phyloP scores from a whole-genome alignment of 192 early-diverging fungal genomes.

The Backusella morwellensis region DNA sequence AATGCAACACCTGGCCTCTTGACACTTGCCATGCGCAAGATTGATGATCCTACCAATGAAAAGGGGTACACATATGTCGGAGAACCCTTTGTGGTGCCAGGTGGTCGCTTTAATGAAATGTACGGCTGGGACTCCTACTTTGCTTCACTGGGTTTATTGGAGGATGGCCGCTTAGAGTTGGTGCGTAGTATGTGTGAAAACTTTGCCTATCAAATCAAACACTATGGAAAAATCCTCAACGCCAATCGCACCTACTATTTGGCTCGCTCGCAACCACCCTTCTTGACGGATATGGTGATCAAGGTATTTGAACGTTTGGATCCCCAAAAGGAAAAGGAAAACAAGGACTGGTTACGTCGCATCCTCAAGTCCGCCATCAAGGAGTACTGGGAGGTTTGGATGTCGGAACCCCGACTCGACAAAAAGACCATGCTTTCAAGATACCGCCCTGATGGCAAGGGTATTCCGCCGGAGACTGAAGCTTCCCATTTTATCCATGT shows the following conservation, averaged over 20 bases:
- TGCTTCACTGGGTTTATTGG: slow-evolving; percentile 82
- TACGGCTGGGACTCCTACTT: slow-evolving; percentile 99
- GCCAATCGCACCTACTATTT: slow-evolving; percentile 97
- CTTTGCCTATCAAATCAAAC: slow-evolving; percentile 94
- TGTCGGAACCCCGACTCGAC: slow-evolving; percentile 75
- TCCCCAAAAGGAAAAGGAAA: slow-evolving; percentile 41
- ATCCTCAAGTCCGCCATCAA: slow-evolving; percentile 76
- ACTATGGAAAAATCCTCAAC: slow-evolving; percentile 98
- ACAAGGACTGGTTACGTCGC: slow-evolving; percentile 70
- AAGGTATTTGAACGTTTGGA: slow-evolving; percentile 68
- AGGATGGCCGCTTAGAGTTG: slow-evolving; percentile 85
- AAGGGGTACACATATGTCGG: slow-evolving; percentile 49
- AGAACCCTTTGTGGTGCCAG: slow-evolving; percentile 93
- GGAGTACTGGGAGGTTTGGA: slow-evolving; percentile 94
- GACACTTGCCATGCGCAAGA: slow-evolving; percentile 66
- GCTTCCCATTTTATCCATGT: slow-evolving; percentile 84
- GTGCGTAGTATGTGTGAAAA: slow-evolving; percentile 95
- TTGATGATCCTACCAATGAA: slow-evolving; percentile 44
- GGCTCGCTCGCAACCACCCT: slow-evolving; percentile 94
- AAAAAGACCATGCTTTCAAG: slow-evolving; percentile 70
- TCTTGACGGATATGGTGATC: slow-evolving; percentile 93
- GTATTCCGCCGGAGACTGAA: slow-evolving; percentile 98
- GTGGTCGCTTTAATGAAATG: slow-evolving; percentile 98
- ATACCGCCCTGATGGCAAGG: slow-evolving; percentile 84
- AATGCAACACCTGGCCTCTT: slow-evolving; percentile 88